A percentile compares a stretch with the other conserved stretches of the same genome.
These are phyloP conservation scores for Pyrrhoderma noxium DNA, from an alignment of 1,284 basidiomycete genomes.

Conservation along the genomic window DNA sequence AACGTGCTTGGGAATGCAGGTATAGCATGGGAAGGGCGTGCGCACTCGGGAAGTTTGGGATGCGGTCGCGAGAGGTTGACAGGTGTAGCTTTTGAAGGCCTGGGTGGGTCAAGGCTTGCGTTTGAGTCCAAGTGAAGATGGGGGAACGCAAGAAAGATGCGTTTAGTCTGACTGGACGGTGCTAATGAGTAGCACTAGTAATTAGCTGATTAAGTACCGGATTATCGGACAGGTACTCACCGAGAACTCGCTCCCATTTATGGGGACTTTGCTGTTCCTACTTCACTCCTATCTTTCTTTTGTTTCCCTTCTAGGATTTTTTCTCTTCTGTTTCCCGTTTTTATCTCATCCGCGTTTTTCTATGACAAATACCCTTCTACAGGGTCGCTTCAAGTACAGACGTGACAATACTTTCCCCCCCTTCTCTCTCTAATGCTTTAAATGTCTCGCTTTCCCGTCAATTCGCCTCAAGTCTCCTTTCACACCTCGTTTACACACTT, in stretches of 20 bases:
- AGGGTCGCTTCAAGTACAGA: no score
- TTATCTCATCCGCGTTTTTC: neutral
- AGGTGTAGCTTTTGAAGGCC: constrained; percentile 50
- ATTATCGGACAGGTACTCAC: no score
- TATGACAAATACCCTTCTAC: neutral
- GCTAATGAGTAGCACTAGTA: no score
- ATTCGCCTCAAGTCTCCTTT: neutral
- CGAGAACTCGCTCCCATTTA: neutral
- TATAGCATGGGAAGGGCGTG: constrained; percentile 39
- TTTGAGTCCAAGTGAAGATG: constrained; percentile 14
- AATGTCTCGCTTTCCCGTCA: neutral
- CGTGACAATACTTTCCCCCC: neutral
- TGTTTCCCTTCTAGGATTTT: neutral
- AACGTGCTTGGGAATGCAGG: constrained; percentile 39
- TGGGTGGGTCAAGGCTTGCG: constrained; percentile 43
- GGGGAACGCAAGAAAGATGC: no score
- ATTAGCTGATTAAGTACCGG: no score
- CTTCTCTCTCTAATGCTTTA: neutral
- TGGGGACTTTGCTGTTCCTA: neutral
- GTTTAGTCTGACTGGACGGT: no score
- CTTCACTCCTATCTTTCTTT: neutral
- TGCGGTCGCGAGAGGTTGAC: constrained; percentile 50
- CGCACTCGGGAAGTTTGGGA: constrained; percentile 38
- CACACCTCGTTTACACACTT: neutral
- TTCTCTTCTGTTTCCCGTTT: neutral